Evolutionary conservation across 495 filamentous ascomycete genomes (phyloP), one percentile per base, ranked within the genome.

Genomic region (Tuber borchii): DNA sequence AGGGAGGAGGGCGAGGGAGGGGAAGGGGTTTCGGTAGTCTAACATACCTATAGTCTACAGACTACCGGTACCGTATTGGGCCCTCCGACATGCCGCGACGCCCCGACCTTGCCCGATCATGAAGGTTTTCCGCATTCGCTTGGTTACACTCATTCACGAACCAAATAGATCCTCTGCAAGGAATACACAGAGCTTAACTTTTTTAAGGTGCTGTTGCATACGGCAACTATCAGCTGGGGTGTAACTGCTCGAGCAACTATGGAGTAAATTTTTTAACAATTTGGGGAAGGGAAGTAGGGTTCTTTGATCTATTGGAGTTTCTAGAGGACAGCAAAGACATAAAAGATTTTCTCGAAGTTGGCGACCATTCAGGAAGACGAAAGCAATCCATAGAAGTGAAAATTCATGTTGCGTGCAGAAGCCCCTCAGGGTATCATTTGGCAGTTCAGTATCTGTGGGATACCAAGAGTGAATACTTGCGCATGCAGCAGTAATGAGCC

Each of bases 161-260:
- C 56, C 56, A 65, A 65, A 65, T 10, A 34, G 56, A 65, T 65
- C 56, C 14, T 65, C 56, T 65, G 26, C 56, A 65, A 65, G 56
- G 56, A 65, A 65, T 65, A 65, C 56, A 65, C 5, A 65, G 56
- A 65, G 56, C 56, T 65, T 65, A 65, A 65, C 56, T 65, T 65
- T 65, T 65, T 65, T 65, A 65, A 65, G 56, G 56, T 65, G 56
- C 56, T 34, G 26, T 8, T 65, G 26, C 56, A 65, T 65, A 65
- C 56, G 0, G 56, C 16, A 65, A 2, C 14, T 31, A 65, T 65
- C 26, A 34, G 17, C 31, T 26, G 31, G 56, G 26, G 4, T 34
- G 56, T 65, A 65, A 34, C 56, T 65, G 14, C 31, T 65, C 26
- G 26, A 34, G 56, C 5, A 65, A 19, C 26, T 65, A 8, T 65